phyloP scores from a whole-genome alignment of 139 green algal genomes.

The Auxenochlorella protothecoides region DNA sequence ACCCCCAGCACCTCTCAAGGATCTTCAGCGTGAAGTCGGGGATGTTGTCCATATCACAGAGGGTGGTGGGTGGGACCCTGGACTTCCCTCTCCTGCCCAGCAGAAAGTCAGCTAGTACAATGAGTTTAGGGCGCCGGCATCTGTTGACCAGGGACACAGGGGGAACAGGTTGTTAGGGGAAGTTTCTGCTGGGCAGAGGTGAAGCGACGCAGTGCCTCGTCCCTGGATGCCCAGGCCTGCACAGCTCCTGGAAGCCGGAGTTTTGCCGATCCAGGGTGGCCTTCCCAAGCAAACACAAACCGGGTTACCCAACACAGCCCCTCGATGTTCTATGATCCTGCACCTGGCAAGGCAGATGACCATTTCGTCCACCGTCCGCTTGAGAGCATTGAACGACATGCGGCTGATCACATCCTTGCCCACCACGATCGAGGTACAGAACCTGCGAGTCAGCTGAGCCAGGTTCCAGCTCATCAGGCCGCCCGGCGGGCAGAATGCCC shows the following conservation, averaged over 20 bases:
- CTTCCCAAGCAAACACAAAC: too few species aligned
- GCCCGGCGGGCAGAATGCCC: constrained; percentile 44
- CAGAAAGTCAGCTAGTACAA: constrained; percentile 1
- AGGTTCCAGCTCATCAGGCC: constrained; percentile 32
- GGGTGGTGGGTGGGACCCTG: too few species aligned
- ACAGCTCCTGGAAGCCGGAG: too few species aligned
- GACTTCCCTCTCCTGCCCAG: constrained; percentile 1
- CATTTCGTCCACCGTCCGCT: constrained; percentile 14
- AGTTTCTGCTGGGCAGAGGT: too few species aligned
- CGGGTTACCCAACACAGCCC: too few species aligned
- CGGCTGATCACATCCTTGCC: constrained; percentile 52
- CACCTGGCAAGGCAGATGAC: neutral
- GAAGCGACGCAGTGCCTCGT: too few species aligned
- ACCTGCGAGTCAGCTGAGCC: constrained; percentile 7
- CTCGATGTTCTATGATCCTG: too few species aligned
- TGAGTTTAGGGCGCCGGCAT: constrained; percentile 11
- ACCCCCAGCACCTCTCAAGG: neutral
- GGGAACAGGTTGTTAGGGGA: too few species aligned
- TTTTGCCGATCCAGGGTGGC: too few species aligned
- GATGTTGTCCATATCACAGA: neutral
- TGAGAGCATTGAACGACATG: constrained; percentile 25
- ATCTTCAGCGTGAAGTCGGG: neutral
- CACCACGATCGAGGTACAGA: constrained; percentile 40
- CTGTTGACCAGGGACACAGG: neutral
- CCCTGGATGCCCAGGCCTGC: too few species aligned